phyloP scores from a whole-genome alignment of 2,329 filamentous ascomycete genomes.

The Microascus cirrosus region DNA sequence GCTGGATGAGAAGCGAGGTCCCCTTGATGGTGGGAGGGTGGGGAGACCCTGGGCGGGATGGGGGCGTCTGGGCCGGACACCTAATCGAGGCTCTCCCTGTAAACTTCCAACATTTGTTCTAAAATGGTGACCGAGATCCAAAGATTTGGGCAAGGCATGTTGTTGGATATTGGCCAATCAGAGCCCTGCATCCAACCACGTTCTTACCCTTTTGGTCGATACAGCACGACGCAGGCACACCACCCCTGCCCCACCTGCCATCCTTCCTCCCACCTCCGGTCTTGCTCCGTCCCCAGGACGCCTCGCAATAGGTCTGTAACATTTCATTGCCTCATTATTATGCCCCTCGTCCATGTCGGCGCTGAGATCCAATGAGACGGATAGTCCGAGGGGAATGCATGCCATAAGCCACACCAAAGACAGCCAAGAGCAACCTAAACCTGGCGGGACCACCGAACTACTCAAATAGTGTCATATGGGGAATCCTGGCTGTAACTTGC shows the following conservation, averaged over 20 bases:
- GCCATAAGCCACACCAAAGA: neutral
- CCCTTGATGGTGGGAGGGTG: neutral
- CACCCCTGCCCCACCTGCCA: neutral
- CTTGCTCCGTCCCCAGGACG: neutral
- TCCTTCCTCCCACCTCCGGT: neutral
- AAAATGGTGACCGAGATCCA: slow-evolving; percentile 4
- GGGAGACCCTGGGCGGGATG: neutral
- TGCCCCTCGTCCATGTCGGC: neutral
- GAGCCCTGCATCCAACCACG: neutral
- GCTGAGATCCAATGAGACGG: neutral
- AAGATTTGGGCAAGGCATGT: neutral
- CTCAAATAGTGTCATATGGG: neutral
- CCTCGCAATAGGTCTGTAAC: neutral
- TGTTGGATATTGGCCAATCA: neutral
- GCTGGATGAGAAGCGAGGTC: neutral
- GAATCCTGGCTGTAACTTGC: neutral
- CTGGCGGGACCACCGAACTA: neutral
- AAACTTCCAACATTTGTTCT: neutral
- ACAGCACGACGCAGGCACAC: neutral
- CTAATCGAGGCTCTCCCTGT: neutral
- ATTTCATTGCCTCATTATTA: neutral
- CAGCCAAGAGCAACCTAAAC: neutral
- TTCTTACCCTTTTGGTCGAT: slow-evolving; percentile 3
- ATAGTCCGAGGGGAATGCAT: neutral
- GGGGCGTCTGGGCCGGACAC: neutral